A percentile compares a stretch with the other conserved stretches of the same genome.
These are phyloP conservation scores for Solanum bulbocastanum DNA, from an alignment of 257 asterid genomes.

Conservation along the genomic window DNA sequence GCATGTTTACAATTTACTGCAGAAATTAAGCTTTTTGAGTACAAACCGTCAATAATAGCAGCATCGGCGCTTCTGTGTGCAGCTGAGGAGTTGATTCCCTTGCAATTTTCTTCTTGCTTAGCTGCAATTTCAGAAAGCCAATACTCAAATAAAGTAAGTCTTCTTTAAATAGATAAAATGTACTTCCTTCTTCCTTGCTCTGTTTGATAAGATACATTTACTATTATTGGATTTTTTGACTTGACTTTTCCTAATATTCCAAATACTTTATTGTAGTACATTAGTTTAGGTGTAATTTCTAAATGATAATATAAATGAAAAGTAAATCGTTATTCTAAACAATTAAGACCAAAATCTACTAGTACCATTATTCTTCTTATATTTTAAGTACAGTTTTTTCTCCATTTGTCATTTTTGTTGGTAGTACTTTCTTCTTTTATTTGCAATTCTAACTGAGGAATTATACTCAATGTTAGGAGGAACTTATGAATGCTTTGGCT, in stretches of 20 bases:
- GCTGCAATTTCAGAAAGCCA: slow-evolving; percentile 21
- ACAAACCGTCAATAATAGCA: slow-evolving; percentile 40
- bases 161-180: not conserved
- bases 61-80: slow-evolving; percentile 54
- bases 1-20: not conserved
- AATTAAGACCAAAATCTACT: not conserved
- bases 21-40: slow-evolving; percentile 35
- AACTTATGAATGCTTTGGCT: slow-evolving; percentile 23
- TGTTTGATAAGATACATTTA: not conserved
- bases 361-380: not conserved
- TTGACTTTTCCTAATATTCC: not conserved
- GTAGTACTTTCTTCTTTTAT: not conserved
- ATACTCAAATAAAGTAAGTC: slow-evolving; percentile 26
- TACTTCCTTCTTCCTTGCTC: not conserved
- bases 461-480: slow-evolving; percentile 13
- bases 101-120: slow-evolving; percentile 16
- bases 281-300: not conserved
- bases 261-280: not conserved
- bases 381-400: not conserved
- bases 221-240: not conserved
- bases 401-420: not conserved
- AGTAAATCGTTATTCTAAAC: not conserved
- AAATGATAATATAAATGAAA: not conserved
- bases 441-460: not conserved
- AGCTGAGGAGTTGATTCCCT: slow-evolving; percentile 26